Conservation (phyloP, 1,139 yeast genomes). For the Taphrina communis region DNA sequence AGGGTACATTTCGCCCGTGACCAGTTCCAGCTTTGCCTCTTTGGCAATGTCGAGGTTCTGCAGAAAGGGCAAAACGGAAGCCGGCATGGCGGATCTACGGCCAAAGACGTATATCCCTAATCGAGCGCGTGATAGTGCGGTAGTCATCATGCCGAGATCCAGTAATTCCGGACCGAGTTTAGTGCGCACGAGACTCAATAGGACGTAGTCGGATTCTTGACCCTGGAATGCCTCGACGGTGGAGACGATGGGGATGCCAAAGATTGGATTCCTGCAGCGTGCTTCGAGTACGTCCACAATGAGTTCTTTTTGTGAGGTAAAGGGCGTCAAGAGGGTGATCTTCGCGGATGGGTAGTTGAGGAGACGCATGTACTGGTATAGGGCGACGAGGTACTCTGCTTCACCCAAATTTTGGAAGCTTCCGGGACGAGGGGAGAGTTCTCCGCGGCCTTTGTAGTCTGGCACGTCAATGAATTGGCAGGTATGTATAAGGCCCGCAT, state of each 20-base stretch:
- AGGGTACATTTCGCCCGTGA: slow-evolving; percentile 52
- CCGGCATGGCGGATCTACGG: slow-evolving; percentile 42
- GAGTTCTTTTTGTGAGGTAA: slow-evolving; percentile 53
- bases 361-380: slow-evolving; percentile 59
- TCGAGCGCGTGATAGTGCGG: slow-evolving; percentile 51
- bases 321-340: slow-evolving; percentile 57
- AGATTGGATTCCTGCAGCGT: slow-evolving; percentile 48
- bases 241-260: slow-evolving; percentile 51
- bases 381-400: slow-evolving; percentile 60
- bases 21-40: slow-evolving; percentile 49
- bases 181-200: slow-evolving; percentile 51
- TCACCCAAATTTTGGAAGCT: slow-evolving; percentile 58
- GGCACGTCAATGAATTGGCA: slow-evolving; percentile 56
- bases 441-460: slow-evolving; percentile 50
- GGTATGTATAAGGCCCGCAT: slow-evolving; percentile 56
- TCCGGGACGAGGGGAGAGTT: slow-evolving; percentile 50
- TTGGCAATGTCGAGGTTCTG: slow-evolving; percentile 41
- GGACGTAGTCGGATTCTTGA: slow-evolving; percentile 50
- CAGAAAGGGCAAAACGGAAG: slow-evolving; percentile 34
- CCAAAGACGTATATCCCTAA: slow-evolving; percentile 54
- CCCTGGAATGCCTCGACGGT: slow-evolving; percentile 50
- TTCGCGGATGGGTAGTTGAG: slow-evolving; percentile 56
- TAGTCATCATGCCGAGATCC: slow-evolving; percentile 49
- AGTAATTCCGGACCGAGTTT: slow-evolving; percentile 47
- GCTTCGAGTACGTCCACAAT: slow-evolving; percentile 49